phyloP scores from a whole-genome alignment of 495 filamentous ascomycete genomes.

The Penicillium alfredii region DNA sequence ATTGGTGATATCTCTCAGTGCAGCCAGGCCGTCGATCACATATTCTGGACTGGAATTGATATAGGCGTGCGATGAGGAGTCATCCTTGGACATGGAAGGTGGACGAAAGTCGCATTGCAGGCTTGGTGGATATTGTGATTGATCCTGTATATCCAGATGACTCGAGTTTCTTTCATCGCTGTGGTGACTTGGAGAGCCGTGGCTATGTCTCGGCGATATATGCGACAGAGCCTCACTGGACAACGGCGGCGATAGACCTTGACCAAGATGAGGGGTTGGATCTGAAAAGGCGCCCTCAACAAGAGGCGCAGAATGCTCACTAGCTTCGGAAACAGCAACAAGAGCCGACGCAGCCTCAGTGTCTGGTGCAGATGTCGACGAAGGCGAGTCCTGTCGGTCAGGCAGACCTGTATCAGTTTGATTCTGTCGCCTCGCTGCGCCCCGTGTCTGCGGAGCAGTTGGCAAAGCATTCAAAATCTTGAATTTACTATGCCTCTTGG shows the following conservation, averaged over 20 bases:
- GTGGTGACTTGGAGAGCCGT: neutral
- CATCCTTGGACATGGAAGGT: slow-evolving; percentile 1
- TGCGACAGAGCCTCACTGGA: slow-evolving; percentile 12
- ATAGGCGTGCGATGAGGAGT: slow-evolving; percentile 19
- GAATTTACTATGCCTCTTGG: slow-evolving; percentile 25
- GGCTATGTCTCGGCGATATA: neutral
- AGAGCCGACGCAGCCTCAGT: neutral
- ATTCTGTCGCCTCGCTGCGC: neutral
- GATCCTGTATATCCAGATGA: neutral
- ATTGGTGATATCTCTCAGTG: slow-evolving; percentile 12
- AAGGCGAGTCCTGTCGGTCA: neutral
- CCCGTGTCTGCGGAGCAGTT: neutral
- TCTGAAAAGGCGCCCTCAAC: too few relatives aligned
- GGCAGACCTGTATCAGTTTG: neutral
- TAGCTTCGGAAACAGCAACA: neutral
- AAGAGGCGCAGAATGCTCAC: too few relatives aligned
- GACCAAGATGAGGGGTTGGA: neutral
- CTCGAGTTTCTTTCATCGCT: neutral
- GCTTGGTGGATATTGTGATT: slow-evolving; percentile 1
- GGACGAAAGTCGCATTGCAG: slow-evolving; percentile 4
- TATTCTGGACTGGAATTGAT: slow-evolving; percentile 27
- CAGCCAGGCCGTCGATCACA: slow-evolving; percentile 20
- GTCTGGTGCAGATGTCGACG: neutral
- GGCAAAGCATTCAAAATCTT: slow-evolving; percentile 21
- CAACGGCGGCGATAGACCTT: slow-evolving; percentile 10